Evolutionary conservation across 1,139 yeast species (phyloP).

Genomic region (Candida buenavistaensis): DNA sequence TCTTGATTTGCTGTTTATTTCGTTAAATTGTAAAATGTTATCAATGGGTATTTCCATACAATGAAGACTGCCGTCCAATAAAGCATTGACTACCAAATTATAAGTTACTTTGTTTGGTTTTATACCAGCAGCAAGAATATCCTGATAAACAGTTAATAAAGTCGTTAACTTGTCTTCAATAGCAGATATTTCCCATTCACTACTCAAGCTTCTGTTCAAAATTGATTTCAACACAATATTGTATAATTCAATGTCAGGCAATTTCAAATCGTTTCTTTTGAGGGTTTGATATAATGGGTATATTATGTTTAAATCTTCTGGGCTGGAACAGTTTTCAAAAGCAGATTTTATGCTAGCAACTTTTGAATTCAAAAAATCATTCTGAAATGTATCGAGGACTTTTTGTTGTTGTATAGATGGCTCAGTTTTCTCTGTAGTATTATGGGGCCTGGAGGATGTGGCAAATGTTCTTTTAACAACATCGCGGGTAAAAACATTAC

Average conservation of each 20-base stretch:
- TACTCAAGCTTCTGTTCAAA: constrained; percentile 28
- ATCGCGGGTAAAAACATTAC: constrained; percentile 9
- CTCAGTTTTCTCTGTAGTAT: too few relatives aligned
- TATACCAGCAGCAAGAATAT: constrained; percentile 46
- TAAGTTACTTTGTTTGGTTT: constrained; percentile 60
- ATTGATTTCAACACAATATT: constrained; percentile 41
- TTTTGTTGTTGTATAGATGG: constrained; percentile 1
- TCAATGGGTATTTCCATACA: constrained; percentile 14
- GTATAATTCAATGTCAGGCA: constrained; percentile 35
- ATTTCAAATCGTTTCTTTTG: constrained; percentile 33
- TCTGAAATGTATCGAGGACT: constrained; percentile 20
- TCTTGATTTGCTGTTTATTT: constrained; percentile 45
- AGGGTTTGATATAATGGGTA: constrained; percentile 47
- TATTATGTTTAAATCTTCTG: constrained; percentile 31
- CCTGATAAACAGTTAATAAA: constrained; percentile 66
- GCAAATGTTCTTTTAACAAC: constrained; percentile 10
- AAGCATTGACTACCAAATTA: constrained; percentile 48
- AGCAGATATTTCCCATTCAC: constrained; percentile 21
- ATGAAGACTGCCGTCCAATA: constrained; percentile 50
- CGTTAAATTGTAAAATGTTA: constrained; percentile 21
- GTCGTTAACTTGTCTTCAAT: constrained; percentile 51
- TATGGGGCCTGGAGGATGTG: constrained; percentile 6
- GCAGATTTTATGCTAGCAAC: constrained; percentile 19
- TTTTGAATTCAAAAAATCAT: constrained; percentile 24
- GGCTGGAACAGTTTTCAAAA: constrained; percentile 15